Evolutionary conservation across 495 filamentous ascomycete species (phyloP), one percentile per base, ranked within the genome.

Genomic region (Margaritispora aquatica): DNA sequence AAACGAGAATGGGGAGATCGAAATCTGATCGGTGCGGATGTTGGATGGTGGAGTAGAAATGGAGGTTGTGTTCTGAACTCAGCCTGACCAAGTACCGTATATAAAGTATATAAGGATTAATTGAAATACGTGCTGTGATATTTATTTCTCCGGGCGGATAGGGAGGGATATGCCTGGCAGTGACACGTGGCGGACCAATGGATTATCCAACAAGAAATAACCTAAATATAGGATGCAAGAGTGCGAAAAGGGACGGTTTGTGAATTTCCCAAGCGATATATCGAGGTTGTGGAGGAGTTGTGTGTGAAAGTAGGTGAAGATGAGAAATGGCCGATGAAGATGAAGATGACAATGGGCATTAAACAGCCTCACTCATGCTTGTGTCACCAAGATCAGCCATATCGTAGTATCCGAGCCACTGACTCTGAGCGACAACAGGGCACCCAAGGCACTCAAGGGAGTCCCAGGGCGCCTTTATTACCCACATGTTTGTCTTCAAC

Each of bases 121-220:
- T 2, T 3, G 38, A 44, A n/a, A n/a, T 44, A 9, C n/a, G n/a
- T 44, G 38, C 8, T n/a, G 47, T 50, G n/a, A 50, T 19, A 50
- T 24, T 24, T 50, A 50, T 24, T 50, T 50, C 47, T 47, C 57
- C 54, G 53, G 38, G 38, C 38, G 38, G 38, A 44, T 44, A 9
- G 38, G 7, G 38, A 44, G 22, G 44, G 57, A 22, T 46, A 49
- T 54, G 21, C 21, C 56, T 51, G 17, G 7, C 17, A 31, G 10
- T 54, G 55, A 57, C 61, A 63, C 61, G 61, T 63, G 61, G 61
- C 61, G 59, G 53, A 29, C 52, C 21, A 59, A 51, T 20, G 58
- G 21, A 36, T n/a, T n/a, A 54, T 49, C 49, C 61, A 53, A 63
- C 59, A 44, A 57, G 19, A n/a, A n/a, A n/a, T n/a, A 54, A 24